phyloP scores from a whole-genome alignment of 495 filamentous ascomycete species.

The Tricharina praecox region DNA sequence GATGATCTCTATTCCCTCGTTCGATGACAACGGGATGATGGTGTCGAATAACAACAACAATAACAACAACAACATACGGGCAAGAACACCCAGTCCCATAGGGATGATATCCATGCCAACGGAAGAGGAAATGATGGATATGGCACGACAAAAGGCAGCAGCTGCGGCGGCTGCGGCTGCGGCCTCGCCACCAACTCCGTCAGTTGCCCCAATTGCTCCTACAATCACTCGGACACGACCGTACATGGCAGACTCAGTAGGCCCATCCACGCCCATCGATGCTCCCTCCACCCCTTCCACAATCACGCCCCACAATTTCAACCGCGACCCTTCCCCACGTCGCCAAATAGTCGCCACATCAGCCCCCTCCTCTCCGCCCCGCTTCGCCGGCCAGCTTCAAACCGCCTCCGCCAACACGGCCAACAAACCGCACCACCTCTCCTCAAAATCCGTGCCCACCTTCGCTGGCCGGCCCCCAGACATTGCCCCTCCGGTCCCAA shows the following conservation, averaged over 20 bases:
- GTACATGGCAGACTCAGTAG: slow-evolving; percentile 18
- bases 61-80: background rate
- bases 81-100: slow-evolving; percentile 9
- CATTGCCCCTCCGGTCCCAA: background rate
- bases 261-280: slow-evolving; percentile 9
- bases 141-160: slow-evolving; percentile 11
- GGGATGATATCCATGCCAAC: slow-evolving; percentile 19
- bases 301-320: background rate
- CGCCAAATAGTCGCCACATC: slow-evolving; percentile 16
- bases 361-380: slow-evolving; percentile 22
- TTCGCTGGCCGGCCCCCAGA: slow-evolving; percentile 19
- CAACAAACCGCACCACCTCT: slow-evolving; percentile 24
- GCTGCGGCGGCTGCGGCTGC: slow-evolving; percentile 5
- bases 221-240: slow-evolving; percentile 11
- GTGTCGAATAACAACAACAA: slow-evolving; percentile 10
- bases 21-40: slow-evolving; percentile 22
- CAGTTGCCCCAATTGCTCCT: slow-evolving; percentile 5
- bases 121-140: slow-evolving; percentile 19
- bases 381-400: background rate
- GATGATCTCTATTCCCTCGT: slow-evolving; percentile 23
- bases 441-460: slow-evolving; percentile 24
- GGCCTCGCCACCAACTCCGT: slow-evolving; percentile 15
- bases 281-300: background rate
- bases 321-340: slow-evolving; percentile 10
- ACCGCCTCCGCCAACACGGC: slow-evolving; percentile 6